phyloP scores from a whole-genome alignment of 345 rosid species.

The Corymbia maculata region DNA sequence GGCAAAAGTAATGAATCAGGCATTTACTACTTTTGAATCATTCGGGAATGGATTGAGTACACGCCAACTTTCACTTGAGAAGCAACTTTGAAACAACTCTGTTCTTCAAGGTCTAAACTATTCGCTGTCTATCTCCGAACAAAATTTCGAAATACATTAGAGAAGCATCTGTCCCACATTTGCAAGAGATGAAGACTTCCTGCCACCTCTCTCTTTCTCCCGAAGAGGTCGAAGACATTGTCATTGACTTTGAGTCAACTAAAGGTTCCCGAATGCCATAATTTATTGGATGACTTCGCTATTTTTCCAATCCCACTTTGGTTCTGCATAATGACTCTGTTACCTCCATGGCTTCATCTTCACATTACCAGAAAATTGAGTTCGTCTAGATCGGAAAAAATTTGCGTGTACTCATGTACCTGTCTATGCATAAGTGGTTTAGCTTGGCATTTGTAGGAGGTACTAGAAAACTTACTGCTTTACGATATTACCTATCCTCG shows the following conservation, averaged over 20 bases:
- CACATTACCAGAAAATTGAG: not conserved
- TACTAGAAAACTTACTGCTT: not conserved
- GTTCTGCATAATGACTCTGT: not conserved
- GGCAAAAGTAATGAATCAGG: too few relatives aligned
- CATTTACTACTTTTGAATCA: too few relatives aligned
- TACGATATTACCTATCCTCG: too few relatives aligned
- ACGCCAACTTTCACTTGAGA: not conserved
- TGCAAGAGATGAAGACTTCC: not conserved
- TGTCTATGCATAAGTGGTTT: not conserved
- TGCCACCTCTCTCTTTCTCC: not conserved
- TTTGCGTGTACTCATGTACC: not conserved
- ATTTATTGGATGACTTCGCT: not conserved
- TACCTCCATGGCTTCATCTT: not conserved
- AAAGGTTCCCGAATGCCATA: not conserved
- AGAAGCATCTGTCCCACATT: not conserved
- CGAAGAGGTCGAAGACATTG: not conserved
- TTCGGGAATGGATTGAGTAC: too few relatives aligned
- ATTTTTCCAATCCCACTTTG: not conserved
- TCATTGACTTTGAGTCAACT: not conserved
- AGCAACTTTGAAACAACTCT: not conserved
- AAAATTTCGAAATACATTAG: not conserved
- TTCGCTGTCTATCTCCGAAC: not conserved
- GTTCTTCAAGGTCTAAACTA: not conserved
- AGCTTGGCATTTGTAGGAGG: not conserved
- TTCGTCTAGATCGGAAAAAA: not conserved